Evolutionary conservation across 257 asterid genomes (phyloP).

Genomic region (Coffea canephora): DNA sequence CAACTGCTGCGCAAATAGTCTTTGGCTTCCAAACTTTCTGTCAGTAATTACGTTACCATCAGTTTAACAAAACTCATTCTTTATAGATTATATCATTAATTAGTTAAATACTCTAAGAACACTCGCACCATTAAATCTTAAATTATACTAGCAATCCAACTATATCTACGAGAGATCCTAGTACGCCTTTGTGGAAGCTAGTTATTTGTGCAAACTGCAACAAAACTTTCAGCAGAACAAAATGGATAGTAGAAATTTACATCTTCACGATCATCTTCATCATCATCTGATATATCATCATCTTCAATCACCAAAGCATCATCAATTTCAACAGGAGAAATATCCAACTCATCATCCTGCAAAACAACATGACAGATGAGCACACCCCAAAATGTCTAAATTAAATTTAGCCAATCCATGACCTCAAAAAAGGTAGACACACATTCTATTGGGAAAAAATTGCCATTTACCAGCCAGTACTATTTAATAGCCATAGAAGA

Average conservation of each 20-base stretch:
- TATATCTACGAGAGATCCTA: neutral
- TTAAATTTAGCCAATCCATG: neutral
- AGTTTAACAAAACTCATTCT: neutral
- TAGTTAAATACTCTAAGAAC: neutral
- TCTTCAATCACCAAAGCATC: conserved; percentile 94
- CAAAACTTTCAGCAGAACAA: neutral
- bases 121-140: neutral
- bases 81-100: neutral
- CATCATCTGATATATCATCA: conserved; percentile 92
- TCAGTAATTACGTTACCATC: neutral
- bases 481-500: neutral
- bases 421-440: neutral
- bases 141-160: neutral
- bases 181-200: neutral
- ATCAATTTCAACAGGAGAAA: conserved; percentile 76
- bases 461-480: neutral
- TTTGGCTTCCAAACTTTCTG: neutral
- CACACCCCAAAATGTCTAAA: neutral
- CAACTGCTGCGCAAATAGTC: neutral
- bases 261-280: conserved; percentile 75
- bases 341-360: conserved; percentile 92
- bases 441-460: neutral
- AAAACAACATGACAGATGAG: conserved; percentile 18
- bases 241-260: conserved; percentile 38
- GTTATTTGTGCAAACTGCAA: neutral